A percentile compares a stretch with the other conserved stretches of the same genome.
Conservation (phyloP, 164 flowering plant species). For the Stephania cephalantha region DNA sequence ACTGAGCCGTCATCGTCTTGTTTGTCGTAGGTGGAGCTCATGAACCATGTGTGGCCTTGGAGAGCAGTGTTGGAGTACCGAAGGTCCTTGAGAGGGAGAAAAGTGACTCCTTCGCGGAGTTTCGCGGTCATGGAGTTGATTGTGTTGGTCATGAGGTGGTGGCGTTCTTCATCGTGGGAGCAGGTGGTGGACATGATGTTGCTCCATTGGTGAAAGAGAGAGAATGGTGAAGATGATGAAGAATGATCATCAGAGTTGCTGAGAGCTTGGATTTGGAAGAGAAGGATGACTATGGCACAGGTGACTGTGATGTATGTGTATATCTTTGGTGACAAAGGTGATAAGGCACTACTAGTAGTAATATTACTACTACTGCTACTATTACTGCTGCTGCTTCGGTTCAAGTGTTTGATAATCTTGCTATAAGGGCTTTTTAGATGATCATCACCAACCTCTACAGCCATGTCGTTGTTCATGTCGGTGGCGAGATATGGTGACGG, state of each 20-base stretch:
- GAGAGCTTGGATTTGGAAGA: constrained; percentile 17
- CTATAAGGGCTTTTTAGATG: not conserved
- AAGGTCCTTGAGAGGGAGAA: constrained; percentile 74
- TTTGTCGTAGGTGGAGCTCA: constrained; percentile 64
- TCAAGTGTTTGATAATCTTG: not conserved
- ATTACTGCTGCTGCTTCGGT: not conserved
- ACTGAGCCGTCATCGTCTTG: constrained; percentile 49
- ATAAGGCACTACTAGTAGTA: not conserved
- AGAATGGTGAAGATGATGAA: not conserved
- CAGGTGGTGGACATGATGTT: constrained; percentile 17
- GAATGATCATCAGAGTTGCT: not conserved
- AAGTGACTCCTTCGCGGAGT: constrained; percentile 53
- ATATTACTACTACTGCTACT: not conserved
- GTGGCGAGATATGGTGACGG: not conserved
- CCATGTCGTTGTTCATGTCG: constrained; percentile 8
- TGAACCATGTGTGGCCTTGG: constrained; percentile 90
- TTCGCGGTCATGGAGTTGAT: constrained; percentile 23
- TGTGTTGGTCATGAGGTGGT: no score
- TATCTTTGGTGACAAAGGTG: constrained; percentile 10
- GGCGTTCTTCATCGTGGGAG: constrained; percentile 6
- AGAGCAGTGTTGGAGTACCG: constrained; percentile 39
- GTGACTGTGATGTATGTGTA: constrained; percentile 4
- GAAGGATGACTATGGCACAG: constrained; percentile 13
- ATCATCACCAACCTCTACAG: not conserved
- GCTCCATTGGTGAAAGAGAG: constrained; percentile 7